Evolutionary conservation across 2,329 filamentous ascomycete genomes (phyloP).

Genomic region (Botryotinia calthae): DNA sequence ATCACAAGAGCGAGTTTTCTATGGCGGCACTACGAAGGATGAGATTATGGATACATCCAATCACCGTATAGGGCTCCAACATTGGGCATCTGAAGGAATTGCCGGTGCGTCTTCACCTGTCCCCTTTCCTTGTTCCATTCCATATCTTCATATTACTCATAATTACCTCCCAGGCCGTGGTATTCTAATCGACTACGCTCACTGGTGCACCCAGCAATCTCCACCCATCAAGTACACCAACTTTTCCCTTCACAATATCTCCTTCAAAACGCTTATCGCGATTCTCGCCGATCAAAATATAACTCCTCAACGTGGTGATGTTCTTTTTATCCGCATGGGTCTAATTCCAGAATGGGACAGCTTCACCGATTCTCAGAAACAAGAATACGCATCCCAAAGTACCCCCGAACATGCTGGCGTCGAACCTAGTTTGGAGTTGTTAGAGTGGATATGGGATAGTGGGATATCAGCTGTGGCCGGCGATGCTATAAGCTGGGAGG

Average conservation of each 20-base stretch:
- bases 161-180: conserved; percentile 43
- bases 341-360: conserved; percentile 38
- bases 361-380: conserved; percentile 24
- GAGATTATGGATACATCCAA: conserved; percentile 47
- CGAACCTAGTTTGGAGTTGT: conserved; percentile 9
- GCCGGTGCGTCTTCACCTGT: conserved; percentile 34
- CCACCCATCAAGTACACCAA: conserved; percentile 51
- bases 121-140: background rate
- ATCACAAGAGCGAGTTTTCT: conserved; percentile 45
- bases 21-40: conserved; percentile 46
- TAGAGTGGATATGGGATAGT: conserved; percentile 15
- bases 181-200: conserved; percentile 50
- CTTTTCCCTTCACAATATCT: conserved; percentile 43
- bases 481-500: conserved; percentile 16
- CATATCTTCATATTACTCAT: background rate
- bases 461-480: conserved; percentile 8
- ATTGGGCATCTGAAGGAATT: conserved; percentile 50
- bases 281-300: conserved; percentile 41
- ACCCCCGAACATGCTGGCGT: conserved; percentile 10
- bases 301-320: conserved; percentile 40
- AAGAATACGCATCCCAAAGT: background rate
- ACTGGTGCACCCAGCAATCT: conserved; percentile 55
- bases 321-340: conserved; percentile 42
- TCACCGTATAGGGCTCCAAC: conserved; percentile 47
- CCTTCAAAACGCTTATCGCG: conserved; percentile 36